Percentiles rank a stretch among this genome's conserved stretches.
Evolutionary conservation across 2,329 filamentous ascomycete genomes (phyloP).

Genomic region (Teratosphaeriaceae sp.): DNA sequence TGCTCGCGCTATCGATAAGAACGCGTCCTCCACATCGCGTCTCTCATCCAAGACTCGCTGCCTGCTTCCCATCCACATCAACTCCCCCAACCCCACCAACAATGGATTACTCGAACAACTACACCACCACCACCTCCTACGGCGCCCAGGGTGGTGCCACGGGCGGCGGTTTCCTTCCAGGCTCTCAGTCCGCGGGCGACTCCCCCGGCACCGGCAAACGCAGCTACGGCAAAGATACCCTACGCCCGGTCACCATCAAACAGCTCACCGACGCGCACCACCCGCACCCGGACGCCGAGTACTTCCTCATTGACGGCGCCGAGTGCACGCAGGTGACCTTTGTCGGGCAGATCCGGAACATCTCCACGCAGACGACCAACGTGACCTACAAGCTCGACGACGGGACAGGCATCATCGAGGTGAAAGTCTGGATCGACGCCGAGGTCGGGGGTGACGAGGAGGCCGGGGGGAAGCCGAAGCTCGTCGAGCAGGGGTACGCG

Average conservation of each 20-base stretch:
- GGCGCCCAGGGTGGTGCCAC: constrained; percentile 48
- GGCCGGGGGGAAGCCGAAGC: constrained; percentile 45
- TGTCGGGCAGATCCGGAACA: constrained; percentile 82
- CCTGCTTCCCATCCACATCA: too few relatives aligned
- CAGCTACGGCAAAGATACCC: constrained; percentile 70
- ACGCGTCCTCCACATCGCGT: background rate
- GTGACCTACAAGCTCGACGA: constrained; percentile 91
- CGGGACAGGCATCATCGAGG: constrained; percentile 86
- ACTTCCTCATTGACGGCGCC: constrained; percentile 72
- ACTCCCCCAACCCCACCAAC: constrained; percentile 1
- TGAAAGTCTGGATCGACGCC: constrained; percentile 76
- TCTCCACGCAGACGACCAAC: constrained; percentile 83
- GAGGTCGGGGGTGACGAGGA: constrained; percentile 37
- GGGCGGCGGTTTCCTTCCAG: constrained; percentile 54
- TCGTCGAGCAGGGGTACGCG: constrained; percentile 71
- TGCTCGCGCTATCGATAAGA: too few relatives aligned
- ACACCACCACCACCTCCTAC: constrained; percentile 51
- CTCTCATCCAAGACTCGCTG: too few relatives aligned
- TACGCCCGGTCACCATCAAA: constrained; percentile 92
- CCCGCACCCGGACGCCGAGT: constrained; percentile 62
- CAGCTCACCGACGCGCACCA: constrained; percentile 81
- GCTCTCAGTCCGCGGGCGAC: constrained; percentile 41
- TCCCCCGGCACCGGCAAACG: constrained; percentile 33
- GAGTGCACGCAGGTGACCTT: constrained; percentile 70
- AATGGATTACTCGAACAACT: constrained; percentile 32